phyloP scores from a whole-genome alignment of 2,329 filamentous ascomycete species.

The Trichothecium sympodiale region DNA sequence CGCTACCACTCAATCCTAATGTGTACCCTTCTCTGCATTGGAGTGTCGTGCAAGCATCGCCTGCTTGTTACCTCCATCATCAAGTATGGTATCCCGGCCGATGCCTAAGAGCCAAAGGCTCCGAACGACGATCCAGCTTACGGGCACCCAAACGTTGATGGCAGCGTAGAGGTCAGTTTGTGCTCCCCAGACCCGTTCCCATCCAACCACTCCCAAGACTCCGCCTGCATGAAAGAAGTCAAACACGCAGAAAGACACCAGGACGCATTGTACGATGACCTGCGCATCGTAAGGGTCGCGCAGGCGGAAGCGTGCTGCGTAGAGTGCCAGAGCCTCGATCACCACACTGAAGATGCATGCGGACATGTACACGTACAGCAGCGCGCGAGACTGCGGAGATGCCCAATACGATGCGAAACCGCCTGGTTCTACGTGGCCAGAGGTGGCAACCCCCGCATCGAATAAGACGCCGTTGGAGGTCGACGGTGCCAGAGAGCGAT shows the following conservation, averaged over 20 bases:
- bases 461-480: background rate
- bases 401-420: background rate
- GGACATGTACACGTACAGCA: background rate
- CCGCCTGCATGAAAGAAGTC: conserved; percentile 1
- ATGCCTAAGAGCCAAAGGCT: conserved; percentile 2
- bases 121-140: background rate
- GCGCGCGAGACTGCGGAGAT: background rate
- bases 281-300: background rate
- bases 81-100: background rate
- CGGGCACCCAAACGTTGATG: conserved; percentile 3
- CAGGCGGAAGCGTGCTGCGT: background rate
- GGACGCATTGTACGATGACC: background rate
- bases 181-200: background rate
- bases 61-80: background rate
- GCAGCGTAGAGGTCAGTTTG: conserved; percentile 2
- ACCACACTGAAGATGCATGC: background rate
- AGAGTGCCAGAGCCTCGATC: background rate
- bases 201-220: background rate
- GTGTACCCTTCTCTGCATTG: no score
- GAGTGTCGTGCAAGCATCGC: background rate
- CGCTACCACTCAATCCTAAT: no score
- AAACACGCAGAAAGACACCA: background rate
- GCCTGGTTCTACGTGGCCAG: background rate
- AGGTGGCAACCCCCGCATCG: background rate
- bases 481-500: conserved; percentile 2